A percentile compares a stretch with the other conserved stretches of the same genome.
Evolutionary conservation across 176 grass and related monocot genomes (phyloP).

Genomic region (Secale cereale): DNA sequence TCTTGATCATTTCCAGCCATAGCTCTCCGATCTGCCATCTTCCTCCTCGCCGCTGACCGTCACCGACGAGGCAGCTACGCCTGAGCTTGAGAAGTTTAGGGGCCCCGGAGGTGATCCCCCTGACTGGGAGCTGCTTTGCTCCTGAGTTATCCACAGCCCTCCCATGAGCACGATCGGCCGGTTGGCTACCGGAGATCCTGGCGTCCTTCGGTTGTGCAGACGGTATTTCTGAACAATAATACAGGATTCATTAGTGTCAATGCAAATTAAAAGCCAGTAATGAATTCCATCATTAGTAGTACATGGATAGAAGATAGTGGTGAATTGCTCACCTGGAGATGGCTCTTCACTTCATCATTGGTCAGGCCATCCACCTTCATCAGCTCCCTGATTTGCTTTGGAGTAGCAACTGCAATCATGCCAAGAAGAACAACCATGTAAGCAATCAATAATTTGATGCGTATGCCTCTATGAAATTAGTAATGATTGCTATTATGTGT

Average conservation of each 20-base stretch:
- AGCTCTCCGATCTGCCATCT: slow-evolving; percentile 71
- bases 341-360: slow-evolving; percentile 98
- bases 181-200: slow-evolving; percentile 4
- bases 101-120: slow-evolving; percentile 65
- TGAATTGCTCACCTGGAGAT: slow-evolving; percentile 76
- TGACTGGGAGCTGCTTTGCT: slow-evolving; percentile 71
- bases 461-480: too few relatives aligned
- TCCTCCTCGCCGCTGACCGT: slow-evolving; percentile 72
- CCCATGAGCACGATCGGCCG: slow-evolving; percentile 43
- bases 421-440: background rate
- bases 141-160: slow-evolving; percentile 50
- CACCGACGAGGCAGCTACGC: slow-evolving; percentile 47
- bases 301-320: background rate
- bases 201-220: slow-evolving; percentile 64
- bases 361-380: slow-evolving; percentile 97
- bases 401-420: slow-evolving; percentile 77
- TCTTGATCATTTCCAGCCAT: slow-evolving; percentile 64
- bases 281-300: background rate
- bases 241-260: slow-evolving; percentile 9
- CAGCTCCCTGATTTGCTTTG: slow-evolving; percentile 93
- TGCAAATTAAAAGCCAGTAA: background rate
- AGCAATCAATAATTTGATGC: background rate
- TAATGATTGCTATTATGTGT: too few relatives aligned
- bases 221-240: slow-evolving; percentile 73
- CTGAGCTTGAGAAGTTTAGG: slow-evolving; percentile 54